A percentile compares a stretch with the other conserved stretches of the same genome.
phyloP scores from a whole-genome alignment of 345 rosid species.

The Anastatica hierochuntica region DNA sequence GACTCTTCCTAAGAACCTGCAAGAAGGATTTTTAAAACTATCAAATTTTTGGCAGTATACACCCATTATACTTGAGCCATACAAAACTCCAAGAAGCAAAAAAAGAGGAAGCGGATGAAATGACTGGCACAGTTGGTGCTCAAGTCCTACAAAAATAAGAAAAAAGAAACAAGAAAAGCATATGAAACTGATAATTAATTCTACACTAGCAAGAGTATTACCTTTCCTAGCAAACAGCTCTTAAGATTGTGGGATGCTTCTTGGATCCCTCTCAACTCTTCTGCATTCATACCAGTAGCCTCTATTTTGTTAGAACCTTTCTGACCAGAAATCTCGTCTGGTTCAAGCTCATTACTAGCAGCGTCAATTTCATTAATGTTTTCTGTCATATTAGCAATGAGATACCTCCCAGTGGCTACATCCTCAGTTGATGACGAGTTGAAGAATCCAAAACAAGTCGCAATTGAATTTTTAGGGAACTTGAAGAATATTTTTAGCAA shows the following conservation, averaged over 20 bases:
- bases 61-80: no score
- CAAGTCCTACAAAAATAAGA: conserved; percentile 2
- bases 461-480: conserved; percentile 55
- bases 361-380: conserved; percentile 31
- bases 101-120: conserved; percentile 2
- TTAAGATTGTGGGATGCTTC: conserved; percentile 28
- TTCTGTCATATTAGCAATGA: conserved; percentile 48
- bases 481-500: conserved; percentile 54
- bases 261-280: conserved; percentile 23
- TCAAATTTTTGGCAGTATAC: conserved; percentile 10
- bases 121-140: neutral
- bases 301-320: conserved; percentile 25
- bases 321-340: conserved; percentile 30
- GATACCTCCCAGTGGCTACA: conserved; percentile 46
- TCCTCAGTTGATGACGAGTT: conserved; percentile 41
- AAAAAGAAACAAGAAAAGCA: neutral
- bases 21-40: conserved; percentile 14
- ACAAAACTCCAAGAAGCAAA: neutral
- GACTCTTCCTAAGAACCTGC: conserved; percentile 58
- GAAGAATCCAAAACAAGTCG: conserved; percentile 70
- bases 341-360: conserved; percentile 30
- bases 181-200: conserved; percentile 5
- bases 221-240: conserved; percentile 72
- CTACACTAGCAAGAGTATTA: conserved; percentile 28
- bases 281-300: conserved; percentile 24